These are phyloP conservation scores for Sugiyamaella boreocaroliniensis DNA, from an alignment of 805 yeast genomes.

Conservation along the genomic window DNA sequence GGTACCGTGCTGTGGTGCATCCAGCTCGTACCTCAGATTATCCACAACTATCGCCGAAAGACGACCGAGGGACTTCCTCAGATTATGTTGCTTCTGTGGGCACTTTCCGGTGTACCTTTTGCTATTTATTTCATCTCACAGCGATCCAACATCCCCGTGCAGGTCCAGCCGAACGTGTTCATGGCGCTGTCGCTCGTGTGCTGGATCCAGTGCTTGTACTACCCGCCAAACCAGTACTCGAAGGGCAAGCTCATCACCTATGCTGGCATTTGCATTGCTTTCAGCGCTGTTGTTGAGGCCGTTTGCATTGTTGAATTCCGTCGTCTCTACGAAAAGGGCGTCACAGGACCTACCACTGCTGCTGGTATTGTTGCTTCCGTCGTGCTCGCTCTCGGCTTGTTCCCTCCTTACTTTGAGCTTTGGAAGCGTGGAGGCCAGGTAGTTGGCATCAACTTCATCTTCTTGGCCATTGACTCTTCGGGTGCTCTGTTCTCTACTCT, in stretches of 20 bases:
- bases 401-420: conserved; percentile 87
- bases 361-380: conserved; percentile 79
- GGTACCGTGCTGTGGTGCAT: conserved; percentile 93
- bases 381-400: conserved; percentile 63
- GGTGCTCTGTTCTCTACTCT: conserved; percentile 80
- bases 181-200: conserved; percentile 60
- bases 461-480: conserved; percentile 62
- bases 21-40: conserved; percentile 81
- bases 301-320: conserved; percentile 69
- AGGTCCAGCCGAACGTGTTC: conserved; percentile 83
- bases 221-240: conserved; percentile 58
- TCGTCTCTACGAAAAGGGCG: conserved; percentile 43
- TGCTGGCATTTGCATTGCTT: conserved; percentile 30
- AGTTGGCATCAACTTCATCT: conserved; percentile 80
- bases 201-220: conserved; percentile 59
- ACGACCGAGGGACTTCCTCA: conserved; percentile 86
- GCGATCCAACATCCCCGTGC: conserved; percentile 66
- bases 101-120: conserved; percentile 73
- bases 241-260: conserved; percentile 29
- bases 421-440: conserved; percentile 76
- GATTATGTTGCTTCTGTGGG: conserved; percentile 83
- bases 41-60: conserved; percentile 64
- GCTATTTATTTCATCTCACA: conserved; percentile 73
- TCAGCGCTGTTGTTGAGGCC: conserved; percentile 54
- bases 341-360: conserved; percentile 69